phyloP scores from a whole-genome alignment of 768 basidiomycete genomes.

The Mycena venus region DNA sequence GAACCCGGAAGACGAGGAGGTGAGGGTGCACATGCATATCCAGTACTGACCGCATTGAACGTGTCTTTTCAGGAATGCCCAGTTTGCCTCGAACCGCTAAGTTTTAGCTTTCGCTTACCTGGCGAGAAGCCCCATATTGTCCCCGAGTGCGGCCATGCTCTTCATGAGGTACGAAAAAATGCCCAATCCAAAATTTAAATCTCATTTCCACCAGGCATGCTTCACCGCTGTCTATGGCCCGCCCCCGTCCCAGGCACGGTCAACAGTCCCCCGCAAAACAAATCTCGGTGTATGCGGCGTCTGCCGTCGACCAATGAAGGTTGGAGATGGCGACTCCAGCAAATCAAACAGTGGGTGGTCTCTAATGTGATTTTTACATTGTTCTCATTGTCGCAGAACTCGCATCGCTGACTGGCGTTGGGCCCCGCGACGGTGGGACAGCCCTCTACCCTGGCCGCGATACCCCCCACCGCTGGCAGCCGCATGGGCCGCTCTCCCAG shows the following conservation, averaged over 20 bases:
- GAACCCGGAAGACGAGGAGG: slow-evolving; percentile 81
- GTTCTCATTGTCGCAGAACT: slow-evolving; percentile 70
- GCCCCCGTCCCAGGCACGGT: slow-evolving; percentile 69
- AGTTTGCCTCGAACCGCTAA: slow-evolving; percentile 95
- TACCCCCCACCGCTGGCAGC: slow-evolving; percentile 64
- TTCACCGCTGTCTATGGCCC: slow-evolving; percentile 98
- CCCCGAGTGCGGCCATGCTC: slow-evolving; percentile 96
- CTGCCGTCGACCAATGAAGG: slow-evolving; percentile 96
- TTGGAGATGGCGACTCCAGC: slow-evolving; percentile 88
- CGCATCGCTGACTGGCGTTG: slow-evolving; percentile 93
- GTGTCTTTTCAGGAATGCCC: no score
- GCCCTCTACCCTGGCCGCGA: slow-evolving; percentile 63
- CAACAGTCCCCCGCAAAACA: slow-evolving; percentile 73
- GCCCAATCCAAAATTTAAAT: not conserved
- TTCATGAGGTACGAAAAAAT: slow-evolving; percentile 83
- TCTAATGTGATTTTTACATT: slow-evolving; percentile 16
- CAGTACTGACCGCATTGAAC: no score
- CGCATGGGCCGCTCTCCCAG: slow-evolving; percentile 49
- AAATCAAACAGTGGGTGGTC: slow-evolving; percentile 87
- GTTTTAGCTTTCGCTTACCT: slow-evolving; percentile 91
- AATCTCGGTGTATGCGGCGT: slow-evolving; percentile 97
- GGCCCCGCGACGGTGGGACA: slow-evolving; percentile 63
- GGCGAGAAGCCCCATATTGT: slow-evolving; percentile 99
- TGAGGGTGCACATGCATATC: no score
- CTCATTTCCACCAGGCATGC: slow-evolving; percentile 75